A percentile compares a stretch with the other conserved stretches of the same genome.
These are phyloP conservation scores for Paraphoma sp. DNA, from an alignment of 2,329 filamentous ascomycete genomes.

Conservation along the genomic window DNA sequence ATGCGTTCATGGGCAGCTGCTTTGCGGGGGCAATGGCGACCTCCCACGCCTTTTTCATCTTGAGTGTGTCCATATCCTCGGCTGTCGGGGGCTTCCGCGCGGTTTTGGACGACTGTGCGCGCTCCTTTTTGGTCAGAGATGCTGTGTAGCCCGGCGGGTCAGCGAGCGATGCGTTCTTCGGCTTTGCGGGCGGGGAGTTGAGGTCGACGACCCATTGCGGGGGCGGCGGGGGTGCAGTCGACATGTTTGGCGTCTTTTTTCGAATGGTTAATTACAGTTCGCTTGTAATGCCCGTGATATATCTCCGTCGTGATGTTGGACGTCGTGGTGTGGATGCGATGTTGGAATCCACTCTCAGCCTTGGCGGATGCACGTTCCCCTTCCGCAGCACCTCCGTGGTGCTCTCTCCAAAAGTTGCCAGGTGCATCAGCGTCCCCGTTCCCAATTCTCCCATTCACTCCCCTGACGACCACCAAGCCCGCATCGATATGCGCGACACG, in stretches of 20 bases:
- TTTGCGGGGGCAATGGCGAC: slow-evolving; percentile 92
- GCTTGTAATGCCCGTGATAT: background rate
- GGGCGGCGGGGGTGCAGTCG: slow-evolving; percentile 45
- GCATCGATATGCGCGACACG: slow-evolving; percentile 26
- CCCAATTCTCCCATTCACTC: background rate
- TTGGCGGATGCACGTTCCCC: slow-evolving; percentile 35
- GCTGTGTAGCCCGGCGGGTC: slow-evolving; percentile 87
- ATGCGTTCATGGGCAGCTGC: slow-evolving; percentile 94
- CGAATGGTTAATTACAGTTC: background rate
- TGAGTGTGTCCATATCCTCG: slow-evolving; percentile 92
- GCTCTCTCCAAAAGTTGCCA: background rate
- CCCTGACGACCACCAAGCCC: background rate
- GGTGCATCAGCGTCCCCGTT: background rate
- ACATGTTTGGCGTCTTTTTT: slow-evolving; percentile 12
- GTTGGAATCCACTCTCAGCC: slow-evolving; percentile 2
- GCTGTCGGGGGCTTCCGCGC: slow-evolving; percentile 72
- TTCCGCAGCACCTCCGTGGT: slow-evolving; percentile 26
- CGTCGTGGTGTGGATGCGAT: slow-evolving; percentile 12
- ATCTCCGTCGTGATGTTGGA: background rate
- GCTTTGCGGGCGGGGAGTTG: slow-evolving; percentile 71
- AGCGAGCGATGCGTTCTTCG: slow-evolving; percentile 72
- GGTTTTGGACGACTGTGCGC: slow-evolving; percentile 44
- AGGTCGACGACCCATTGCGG: slow-evolving; percentile 87
- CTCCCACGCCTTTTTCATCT: slow-evolving; percentile 99
- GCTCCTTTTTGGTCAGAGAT: slow-evolving; percentile 48